These are phyloP conservation scores for Metroxylon sagu DNA, from an alignment of 176 grass and related monocot genomes.

Conservation along the genomic window DNA sequence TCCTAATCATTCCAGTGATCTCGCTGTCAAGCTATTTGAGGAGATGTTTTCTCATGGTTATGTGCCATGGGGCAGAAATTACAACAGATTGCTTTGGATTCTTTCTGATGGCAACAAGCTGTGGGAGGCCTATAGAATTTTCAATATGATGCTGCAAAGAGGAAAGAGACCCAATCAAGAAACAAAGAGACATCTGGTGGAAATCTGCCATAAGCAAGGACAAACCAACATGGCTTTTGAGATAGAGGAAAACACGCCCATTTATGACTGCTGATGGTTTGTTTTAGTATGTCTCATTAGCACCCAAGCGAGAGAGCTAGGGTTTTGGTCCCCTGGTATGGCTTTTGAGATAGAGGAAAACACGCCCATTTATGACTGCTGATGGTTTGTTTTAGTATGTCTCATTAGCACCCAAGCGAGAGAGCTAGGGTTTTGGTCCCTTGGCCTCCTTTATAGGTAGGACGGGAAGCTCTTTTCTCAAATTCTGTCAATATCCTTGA, in stretches of 20 bases:
- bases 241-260: constrained; percentile 10
- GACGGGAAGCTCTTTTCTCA: too few relatives aligned
- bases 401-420: too few relatives aligned
- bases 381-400: too few relatives aligned
- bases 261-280: neutral
- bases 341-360: constrained; percentile 19
- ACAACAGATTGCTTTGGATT: constrained; percentile 5
- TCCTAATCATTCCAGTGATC: constrained; percentile 14
- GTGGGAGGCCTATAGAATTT: constrained; percentile 9
- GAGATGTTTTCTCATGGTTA: constrained; percentile 30
- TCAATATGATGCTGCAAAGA: constrained; percentile 16
- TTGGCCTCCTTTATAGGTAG: too few relatives aligned
- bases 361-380: neutral
- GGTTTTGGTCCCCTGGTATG: too few relatives aligned
- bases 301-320: too few relatives aligned
- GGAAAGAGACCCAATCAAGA: constrained; percentile 3
- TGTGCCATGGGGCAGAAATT: constrained; percentile 10
- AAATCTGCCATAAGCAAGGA: constrained; percentile 3
- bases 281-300: too few relatives aligned
- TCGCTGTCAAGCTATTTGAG: constrained; percentile 20
- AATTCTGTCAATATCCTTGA: too few relatives aligned
- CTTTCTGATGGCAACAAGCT: constrained; percentile 12
- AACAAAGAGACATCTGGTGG: constrained; percentile 15
- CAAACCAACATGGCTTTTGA: constrained; percentile 12
- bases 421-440: too few relatives aligned